phyloP scores from a whole-genome alignment of 768 basidiomycete genomes.

The Xanthoconium purpureum region DNA sequence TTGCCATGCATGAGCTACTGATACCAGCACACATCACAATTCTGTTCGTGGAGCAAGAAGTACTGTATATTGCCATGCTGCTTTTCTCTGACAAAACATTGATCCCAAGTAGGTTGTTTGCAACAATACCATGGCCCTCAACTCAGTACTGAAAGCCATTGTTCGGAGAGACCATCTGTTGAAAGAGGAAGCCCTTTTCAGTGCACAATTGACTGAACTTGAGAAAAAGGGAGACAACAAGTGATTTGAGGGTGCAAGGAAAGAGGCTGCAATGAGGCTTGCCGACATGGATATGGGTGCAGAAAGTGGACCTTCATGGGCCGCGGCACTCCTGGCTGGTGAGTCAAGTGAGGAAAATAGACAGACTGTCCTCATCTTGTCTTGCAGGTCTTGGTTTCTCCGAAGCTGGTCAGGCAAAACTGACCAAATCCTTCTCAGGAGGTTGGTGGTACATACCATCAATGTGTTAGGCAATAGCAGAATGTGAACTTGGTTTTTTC shows the following conservation, averaged over 20 bases:
- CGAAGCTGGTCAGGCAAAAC: conserved; percentile 79
- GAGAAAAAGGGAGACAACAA: conserved; percentile 77
- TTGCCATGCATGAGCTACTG: too few relatives aligned
- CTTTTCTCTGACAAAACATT: background rate
- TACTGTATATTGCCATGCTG: conserved; percentile 27
- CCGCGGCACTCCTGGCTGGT: conserved; percentile 87
- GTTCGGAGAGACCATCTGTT: conserved; percentile 95
- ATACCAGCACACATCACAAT: too few relatives aligned
- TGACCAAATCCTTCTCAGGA: conserved; percentile 87
- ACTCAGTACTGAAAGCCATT: conserved; percentile 98
- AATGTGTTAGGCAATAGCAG: background rate
- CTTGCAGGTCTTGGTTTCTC: conserved; percentile 84
- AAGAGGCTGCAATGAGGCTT: conserved; percentile 76
- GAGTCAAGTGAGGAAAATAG: conserved; percentile 3
- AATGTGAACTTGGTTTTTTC: background rate
- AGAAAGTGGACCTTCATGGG: conserved; percentile 92
- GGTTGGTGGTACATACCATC: conserved; percentile 74
- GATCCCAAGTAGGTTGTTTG: conserved; percentile 65
- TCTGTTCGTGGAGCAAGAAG: conserved; percentile 74
- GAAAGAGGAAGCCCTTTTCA: conserved; percentile 77
- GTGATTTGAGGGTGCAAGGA: conserved; percentile 77
- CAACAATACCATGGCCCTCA: conserved; percentile 88
- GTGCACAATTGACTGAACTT: conserved; percentile 66
- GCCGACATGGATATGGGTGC: conserved; percentile 98
- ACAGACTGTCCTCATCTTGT: background rate